Evolutionary conservation across 441 rosid species (phyloP).

Genomic region (Lepidium campestre): DNA sequence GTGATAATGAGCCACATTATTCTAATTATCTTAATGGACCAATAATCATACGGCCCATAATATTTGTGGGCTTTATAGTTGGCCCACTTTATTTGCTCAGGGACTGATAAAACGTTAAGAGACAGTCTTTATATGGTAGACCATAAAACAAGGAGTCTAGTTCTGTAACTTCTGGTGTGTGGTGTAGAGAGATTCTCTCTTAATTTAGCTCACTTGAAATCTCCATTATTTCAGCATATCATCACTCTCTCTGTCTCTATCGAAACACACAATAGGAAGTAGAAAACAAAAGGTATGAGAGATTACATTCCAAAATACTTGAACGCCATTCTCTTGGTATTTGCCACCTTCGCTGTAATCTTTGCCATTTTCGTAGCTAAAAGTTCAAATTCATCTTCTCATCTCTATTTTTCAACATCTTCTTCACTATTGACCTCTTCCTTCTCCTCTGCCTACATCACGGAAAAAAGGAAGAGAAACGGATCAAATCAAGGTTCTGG

Average conservation of each 20-base stretch:
- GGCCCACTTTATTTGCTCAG: too few relatives aligned
- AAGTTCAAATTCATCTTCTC: conserved; percentile 7
- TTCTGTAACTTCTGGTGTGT: background rate
- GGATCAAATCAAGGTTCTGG: conserved; percentile 1
- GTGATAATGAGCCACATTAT: conserved; percentile 5
- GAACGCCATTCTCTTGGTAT: conserved; percentile 26
- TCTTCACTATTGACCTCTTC: conserved; percentile 28
- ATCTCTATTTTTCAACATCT: conserved; percentile 28
- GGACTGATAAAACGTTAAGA: too few relatives aligned
- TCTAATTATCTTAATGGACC: background rate
- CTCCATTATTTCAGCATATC: conserved; percentile 15
- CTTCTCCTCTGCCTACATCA: conserved; percentile 11
- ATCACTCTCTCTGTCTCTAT: background rate
- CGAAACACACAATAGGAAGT: background rate
- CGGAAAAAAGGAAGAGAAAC: conserved; percentile 14
- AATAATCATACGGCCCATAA: background rate
- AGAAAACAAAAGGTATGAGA: conserved; percentile 9
- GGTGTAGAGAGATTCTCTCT: background rate
- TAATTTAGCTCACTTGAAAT: background rate
- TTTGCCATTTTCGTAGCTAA: conserved; percentile 26
- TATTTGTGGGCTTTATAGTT: background rate
- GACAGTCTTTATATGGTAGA: background rate
- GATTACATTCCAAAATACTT: conserved; percentile 26
- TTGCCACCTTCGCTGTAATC: conserved; percentile 20
- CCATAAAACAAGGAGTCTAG: background rate